These are phyloP conservation scores for Phytopythium mirpurense DNA, from an alignment of 352 stramenopile species.

Conservation along the genomic window DNA sequence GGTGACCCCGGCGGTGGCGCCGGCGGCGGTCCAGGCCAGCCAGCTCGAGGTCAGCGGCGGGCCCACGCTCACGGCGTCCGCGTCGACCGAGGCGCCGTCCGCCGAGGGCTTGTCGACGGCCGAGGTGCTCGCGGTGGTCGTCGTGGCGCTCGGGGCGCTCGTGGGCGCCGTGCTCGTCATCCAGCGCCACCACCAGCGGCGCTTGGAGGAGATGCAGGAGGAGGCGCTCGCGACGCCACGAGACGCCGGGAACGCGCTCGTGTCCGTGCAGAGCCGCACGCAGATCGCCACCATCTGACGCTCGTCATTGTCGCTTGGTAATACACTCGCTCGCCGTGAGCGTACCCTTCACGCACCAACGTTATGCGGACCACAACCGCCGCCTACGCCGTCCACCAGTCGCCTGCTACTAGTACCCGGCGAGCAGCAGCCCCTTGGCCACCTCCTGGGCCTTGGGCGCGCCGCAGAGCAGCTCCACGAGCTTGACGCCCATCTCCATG, in stretches of 20 bases:
- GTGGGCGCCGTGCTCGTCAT: slow-evolving; percentile 25
- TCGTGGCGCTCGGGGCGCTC: slow-evolving; percentile 15
- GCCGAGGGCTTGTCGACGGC: neutral
- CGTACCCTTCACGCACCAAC: too few species aligned
- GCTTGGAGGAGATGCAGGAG: slow-evolving; percentile 8
- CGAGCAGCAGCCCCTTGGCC: slow-evolving; percentile 52
- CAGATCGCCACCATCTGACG: slow-evolving; percentile 25
- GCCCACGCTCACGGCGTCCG: neutral
- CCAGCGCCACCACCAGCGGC: slow-evolving; percentile 9
- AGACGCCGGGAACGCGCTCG: slow-evolving; percentile 15
- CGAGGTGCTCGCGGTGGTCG: neutral
- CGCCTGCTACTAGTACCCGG: slow-evolving; percentile 8
- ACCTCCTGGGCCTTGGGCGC: slow-evolving; percentile 58
- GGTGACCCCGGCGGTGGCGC: neutral
- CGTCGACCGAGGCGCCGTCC: slow-evolving; percentile 3
- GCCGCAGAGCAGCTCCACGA: slow-evolving; percentile 67
- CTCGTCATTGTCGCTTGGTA: neutral
- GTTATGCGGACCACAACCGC: too few species aligned
- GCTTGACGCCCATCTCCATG: slow-evolving; percentile 81
- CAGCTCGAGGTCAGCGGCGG: neutral
- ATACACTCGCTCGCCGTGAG: neutral
- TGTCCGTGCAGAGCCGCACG: slow-evolving; percentile 27
- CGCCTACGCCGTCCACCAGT: too few species aligned
- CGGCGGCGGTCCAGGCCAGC: neutral
- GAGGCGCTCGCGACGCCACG: slow-evolving; percentile 15